phyloP scores from a whole-genome alignment of 1,284 basidiomycete species.

The Moesziomyces globuligerus region DNA sequence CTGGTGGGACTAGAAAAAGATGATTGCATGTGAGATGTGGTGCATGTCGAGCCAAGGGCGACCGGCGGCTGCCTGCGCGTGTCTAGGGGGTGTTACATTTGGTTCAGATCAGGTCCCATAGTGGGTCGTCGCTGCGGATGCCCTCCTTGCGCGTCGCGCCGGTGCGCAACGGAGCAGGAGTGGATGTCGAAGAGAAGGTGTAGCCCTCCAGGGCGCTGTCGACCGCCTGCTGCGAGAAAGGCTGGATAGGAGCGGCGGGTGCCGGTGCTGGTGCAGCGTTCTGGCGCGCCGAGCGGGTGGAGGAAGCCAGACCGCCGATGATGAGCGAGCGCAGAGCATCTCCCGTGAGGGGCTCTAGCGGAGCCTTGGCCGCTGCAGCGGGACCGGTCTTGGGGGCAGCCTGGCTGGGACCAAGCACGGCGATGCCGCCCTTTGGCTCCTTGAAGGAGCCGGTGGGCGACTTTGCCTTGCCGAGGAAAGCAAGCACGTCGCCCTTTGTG shows the following conservation, averaged over 20 bases:
- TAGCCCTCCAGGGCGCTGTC: slow-evolving; percentile 31
- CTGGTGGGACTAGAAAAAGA: too few species aligned
- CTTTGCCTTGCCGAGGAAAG: slow-evolving; percentile 64
- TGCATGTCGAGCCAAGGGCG: too few species aligned
- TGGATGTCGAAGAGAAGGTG: slow-evolving; percentile 19
- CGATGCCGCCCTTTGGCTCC: slow-evolving; percentile 45
- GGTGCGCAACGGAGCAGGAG: slow-evolving; percentile 11
- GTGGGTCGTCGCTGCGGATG: slow-evolving; percentile 44
- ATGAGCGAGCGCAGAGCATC: slow-evolving; percentile 50
- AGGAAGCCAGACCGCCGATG: slow-evolving; percentile 45
- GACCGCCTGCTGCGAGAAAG: slow-evolving; percentile 28
- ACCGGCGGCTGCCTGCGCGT: too few species aligned
- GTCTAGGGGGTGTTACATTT: too few species aligned
- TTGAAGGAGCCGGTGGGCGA: slow-evolving; percentile 60
- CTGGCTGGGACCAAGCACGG: slow-evolving; percentile 50
- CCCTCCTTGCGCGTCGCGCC: slow-evolving; percentile 38
- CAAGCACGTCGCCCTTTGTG: slow-evolving; percentile 69
- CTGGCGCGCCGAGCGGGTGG: slow-evolving; percentile 21
- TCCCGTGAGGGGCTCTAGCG: slow-evolving; percentile 39
- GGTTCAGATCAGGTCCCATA: slow-evolving; percentile 45
- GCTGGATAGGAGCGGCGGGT: slow-evolving; percentile 5
- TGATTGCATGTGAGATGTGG: neutral
- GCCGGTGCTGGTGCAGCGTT: slow-evolving; percentile 14
- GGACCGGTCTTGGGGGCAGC: slow-evolving; percentile 33
- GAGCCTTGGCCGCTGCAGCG: slow-evolving; percentile 14